Evolutionary conservation across 2,329 filamentous ascomycete species (phyloP).

Genomic region (Cytospora leucostoma): DNA sequence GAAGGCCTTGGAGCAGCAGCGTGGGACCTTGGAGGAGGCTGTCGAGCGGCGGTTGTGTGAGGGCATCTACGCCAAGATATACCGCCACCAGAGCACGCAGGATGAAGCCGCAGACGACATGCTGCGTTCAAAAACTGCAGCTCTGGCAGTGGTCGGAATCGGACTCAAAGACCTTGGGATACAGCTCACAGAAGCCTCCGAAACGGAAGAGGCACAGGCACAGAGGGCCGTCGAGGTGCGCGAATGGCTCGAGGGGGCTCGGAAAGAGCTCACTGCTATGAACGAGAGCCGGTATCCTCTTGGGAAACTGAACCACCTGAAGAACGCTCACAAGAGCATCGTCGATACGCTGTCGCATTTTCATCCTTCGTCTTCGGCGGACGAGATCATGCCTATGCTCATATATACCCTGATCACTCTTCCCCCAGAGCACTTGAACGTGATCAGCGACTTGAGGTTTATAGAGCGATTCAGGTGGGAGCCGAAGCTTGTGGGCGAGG

Average conservation of each 20-base stretch:
- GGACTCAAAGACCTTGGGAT: conserved; percentile 82
- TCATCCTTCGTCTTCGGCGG: conserved; percentile 81
- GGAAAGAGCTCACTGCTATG: conserved; percentile 76
- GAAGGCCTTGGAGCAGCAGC: conserved; percentile 76
- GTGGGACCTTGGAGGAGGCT: conserved; percentile 79
- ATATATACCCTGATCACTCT: conserved; percentile 95
- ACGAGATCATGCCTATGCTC: conserved; percentile 94
- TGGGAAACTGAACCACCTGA: conserved; percentile 87
- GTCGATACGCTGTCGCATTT: conserved; percentile 78
- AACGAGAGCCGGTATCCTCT: conserved; percentile 83
- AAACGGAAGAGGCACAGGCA: conserved; percentile 58
- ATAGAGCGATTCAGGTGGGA: conserved; percentile 89
- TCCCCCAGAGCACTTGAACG: conserved; percentile 79
- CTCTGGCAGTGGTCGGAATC: conserved; percentile 87
- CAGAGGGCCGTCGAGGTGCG: conserved; percentile 69
- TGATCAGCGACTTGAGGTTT: conserved; percentile 93
- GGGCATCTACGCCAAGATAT: conserved; percentile 83
- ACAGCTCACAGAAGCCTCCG: conserved; percentile 62
- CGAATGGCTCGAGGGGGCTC: conserved; percentile 70
- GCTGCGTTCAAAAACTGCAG: conserved; percentile 88
- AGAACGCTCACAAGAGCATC: conserved; percentile 87
- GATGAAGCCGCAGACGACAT: conserved; percentile 96
- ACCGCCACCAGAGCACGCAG: conserved; percentile 85
- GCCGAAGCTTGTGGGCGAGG: conserved; percentile 86
- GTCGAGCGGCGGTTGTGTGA: conserved; percentile 86